These are phyloP conservation scores for Thalassiosira ordinaria DNA, from an alignment of 352 stramenopile genomes.

Conservation along the genomic window DNA sequence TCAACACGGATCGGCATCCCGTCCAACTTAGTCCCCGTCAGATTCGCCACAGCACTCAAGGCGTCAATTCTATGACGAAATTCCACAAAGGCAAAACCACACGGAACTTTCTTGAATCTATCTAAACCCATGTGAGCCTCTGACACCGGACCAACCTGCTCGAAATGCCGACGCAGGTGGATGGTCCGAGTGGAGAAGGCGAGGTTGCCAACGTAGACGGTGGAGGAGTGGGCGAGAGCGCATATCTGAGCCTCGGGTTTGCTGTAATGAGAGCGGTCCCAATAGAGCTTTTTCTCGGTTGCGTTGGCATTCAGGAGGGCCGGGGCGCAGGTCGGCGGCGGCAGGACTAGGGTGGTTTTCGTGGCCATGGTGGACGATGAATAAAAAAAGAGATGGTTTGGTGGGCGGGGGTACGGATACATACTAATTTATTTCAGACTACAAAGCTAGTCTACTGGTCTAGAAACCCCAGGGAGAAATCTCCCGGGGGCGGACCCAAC, in stretches of 20 bases:
- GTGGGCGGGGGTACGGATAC: too few species aligned
- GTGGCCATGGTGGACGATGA: slow-evolving; percentile 23
- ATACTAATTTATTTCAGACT: too few species aligned
- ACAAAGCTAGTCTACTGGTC: too few species aligned
- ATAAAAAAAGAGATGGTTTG: too few species aligned
- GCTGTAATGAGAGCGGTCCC: slow-evolving; percentile 92
- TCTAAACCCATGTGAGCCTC: slow-evolving; percentile 96
- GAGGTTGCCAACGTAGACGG: slow-evolving; percentile 97
- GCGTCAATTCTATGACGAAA: slow-evolving; percentile 85
- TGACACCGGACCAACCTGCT: slow-evolving; percentile 90
- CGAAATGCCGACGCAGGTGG: slow-evolving; percentile 95
- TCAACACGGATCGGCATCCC: slow-evolving; percentile 87
- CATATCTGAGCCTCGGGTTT: slow-evolving; percentile 92
- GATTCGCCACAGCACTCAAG: slow-evolving; percentile 72
- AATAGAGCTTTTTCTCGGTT: slow-evolving; percentile 89
- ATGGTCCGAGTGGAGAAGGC: slow-evolving; percentile 95
- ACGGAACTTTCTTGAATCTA: slow-evolving; percentile 94
- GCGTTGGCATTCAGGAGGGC: slow-evolving; percentile 75
- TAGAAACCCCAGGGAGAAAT: too few species aligned
- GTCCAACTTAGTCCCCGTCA: slow-evolving; percentile 83
- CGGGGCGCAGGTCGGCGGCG: slow-evolving; percentile 59
- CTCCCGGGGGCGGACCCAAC: too few species aligned
- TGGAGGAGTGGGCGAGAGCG: slow-evolving; percentile 90
- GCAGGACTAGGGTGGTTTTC: slow-evolving; percentile 24
- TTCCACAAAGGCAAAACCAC: slow-evolving; percentile 98